Evolutionary conservation across 148 eudicot species (phyloP), one percentile per base, ranked within the genome.

Genomic region (Bassia scoparia): DNA sequence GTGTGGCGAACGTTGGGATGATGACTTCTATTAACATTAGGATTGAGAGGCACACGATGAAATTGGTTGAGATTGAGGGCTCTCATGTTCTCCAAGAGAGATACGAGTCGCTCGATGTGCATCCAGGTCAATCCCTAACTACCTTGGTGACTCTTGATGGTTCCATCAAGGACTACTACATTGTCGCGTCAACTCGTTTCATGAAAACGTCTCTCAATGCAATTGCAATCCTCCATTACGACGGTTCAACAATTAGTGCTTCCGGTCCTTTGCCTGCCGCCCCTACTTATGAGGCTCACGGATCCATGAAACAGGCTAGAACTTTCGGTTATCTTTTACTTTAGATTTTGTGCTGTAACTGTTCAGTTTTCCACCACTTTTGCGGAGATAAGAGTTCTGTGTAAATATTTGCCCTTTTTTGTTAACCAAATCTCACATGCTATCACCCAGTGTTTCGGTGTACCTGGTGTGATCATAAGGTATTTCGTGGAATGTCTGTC

Each of bases 301-400:
- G 98, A 93, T 90, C 96, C 34, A 83, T 93, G 96, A 87, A 87
- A 69, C 98, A 93, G 77, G 98, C 98, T 27, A 81, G 98, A 71
- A 86, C 90, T 34, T 59, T 90, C 44, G 88, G 96, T 96, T 88
- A 60, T 0, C n/a, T 16, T 1, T 29, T 31, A 13, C n/a, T n/a
- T n/a, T n/a, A n/a, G n/a, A n/a, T n/a, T n/a, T n/a, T n/a, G n/a
- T n/a, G n/a, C n/a, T n/a, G n/a, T n/a, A n/a, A n/a, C n/a, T n/a
- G n/a, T n/a, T n/a, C n/a, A n/a, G n/a, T n/a, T n/a, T n/a, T n/a
- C n/a, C n/a, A n/a, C n/a, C n/a, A n/a, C n/a, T n/a, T n/a, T n/a
- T n/a, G n/a, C n/a, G n/a, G n/a, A n/a, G n/a, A n/a, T n/a, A n/a
- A n/a, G n/a, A n/a, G n/a, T n/a, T n/a, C n/a, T n/a, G n/a, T n/a